phyloP scores from a whole-genome alignment of 2,329 filamentous ascomycete genomes.

The Penicillium sp. region DNA sequence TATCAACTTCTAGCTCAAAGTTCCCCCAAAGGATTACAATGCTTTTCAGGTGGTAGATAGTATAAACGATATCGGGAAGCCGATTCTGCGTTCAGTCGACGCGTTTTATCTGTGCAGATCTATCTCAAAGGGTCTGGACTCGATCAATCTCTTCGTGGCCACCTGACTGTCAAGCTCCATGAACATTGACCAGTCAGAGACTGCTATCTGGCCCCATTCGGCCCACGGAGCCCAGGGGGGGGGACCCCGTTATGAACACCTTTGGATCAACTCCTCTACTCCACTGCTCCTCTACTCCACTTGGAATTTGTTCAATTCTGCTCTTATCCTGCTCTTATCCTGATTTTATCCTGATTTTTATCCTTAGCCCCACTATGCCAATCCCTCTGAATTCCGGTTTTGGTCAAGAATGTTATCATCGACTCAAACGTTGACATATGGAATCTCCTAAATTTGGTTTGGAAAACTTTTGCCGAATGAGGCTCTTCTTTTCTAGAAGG shows the following conservation, averaged over 20 bases:
- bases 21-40: too few species aligned
- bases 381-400: not conserved
- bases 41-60: not conserved
- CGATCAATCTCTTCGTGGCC: constrained; percentile 10
- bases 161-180: constrained; percentile 8
- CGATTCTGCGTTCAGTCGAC: not conserved
- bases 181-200: not conserved
- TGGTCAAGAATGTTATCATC: not conserved
- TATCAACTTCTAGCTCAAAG: not conserved
- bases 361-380: not conserved
- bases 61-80: not conserved
- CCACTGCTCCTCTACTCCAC: too few species aligned
- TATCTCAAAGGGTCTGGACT: constrained; percentile 4
- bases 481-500: constrained; percentile 1
- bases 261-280: constrained; percentile 7
- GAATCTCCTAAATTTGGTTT: not conserved
- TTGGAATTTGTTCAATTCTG: not conserved
- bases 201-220: not conserved
- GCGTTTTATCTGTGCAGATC: not conserved
- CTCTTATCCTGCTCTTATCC: not conserved
- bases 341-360: too few species aligned
- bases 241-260: not conserved
- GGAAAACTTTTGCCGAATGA: not conserved
- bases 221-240: not conserved
- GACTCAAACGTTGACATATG: too few species aligned